These are phyloP conservation scores for Botrytis galanthina DNA, from an alignment of 2,329 filamentous ascomycete species.

Conservation along the genomic window DNA sequence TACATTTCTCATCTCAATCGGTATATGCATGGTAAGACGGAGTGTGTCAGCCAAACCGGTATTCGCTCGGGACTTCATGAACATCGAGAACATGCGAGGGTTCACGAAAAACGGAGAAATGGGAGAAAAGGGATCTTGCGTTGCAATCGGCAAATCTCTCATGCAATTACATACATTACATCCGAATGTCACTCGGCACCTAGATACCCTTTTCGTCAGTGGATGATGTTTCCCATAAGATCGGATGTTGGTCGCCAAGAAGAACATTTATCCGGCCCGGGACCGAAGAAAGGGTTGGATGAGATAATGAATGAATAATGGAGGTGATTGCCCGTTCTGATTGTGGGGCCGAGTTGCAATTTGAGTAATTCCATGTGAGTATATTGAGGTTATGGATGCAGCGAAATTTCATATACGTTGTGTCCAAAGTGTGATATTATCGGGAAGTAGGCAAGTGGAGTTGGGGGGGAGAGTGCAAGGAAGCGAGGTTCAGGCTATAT, in stretches of 20 bases:
- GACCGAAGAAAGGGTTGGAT: background rate
- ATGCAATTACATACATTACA: slow-evolving; percentile 19
- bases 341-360: background rate
- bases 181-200: slow-evolving; percentile 16
- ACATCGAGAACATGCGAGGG: background rate
- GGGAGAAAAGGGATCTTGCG: slow-evolving; percentile 1
- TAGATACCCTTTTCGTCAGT: slow-evolving; percentile 3
- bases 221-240: background rate
- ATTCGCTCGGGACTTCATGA: background rate
- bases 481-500: slow-evolving; percentile 11
- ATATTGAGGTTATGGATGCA: background rate
- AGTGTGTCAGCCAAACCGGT: slow-evolving; percentile 9
- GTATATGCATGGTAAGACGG: background rate
- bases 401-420: background rate
- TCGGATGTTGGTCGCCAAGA: slow-evolving; percentile 7
- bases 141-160: slow-evolving; percentile 12
- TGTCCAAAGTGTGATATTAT: background rate
- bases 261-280: background rate
- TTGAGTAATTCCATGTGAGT: background rate
- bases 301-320: slow-evolving; percentile 5
- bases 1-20: background rate
- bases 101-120: slow-evolving; percentile 3
- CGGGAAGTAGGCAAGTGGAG: slow-evolving; percentile 5
- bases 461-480: background rate
- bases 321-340: background rate